Evolutionary conservation across 2,329 filamentous ascomycete species (phyloP), one percentile per base, ranked within the genome.

Genomic region (Passalora sequoiae): DNA sequence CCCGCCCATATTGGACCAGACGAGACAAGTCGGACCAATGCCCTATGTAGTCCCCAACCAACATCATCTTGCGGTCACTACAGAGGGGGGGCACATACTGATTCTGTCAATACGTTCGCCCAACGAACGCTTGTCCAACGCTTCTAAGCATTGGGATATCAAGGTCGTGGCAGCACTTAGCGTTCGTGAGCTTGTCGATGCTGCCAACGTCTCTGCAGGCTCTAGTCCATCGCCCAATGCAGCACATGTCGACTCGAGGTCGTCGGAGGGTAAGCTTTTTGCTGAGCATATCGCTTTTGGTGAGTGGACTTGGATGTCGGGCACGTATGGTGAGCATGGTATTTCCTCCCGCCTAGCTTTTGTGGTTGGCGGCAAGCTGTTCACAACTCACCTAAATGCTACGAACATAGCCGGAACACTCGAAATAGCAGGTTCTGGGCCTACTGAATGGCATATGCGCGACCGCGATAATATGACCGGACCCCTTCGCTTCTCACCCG

Each of bases 11-110:
- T n/a, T n/a, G n/a, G n/a, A n/a, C n/a, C n/a, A n/a, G n/a, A n/a
- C n/a, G n/a, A n/a, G n/a, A n/a, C n/a, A n/a, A n/a, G n/a, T n/a
- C n/a, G n/a, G n/a, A n/a, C n/a, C n/a, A n/a, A n/a, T n/a, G n/a
- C n/a, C n/a, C n/a, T n/a, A n/a, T n/a, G n/a, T n/a, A n/a, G n/a
- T n/a, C n/a, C n/a, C n/a, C n/a, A n/a, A n/a, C 6, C 39, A 33
- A 6, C 58, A 65, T 15, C 56, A 66, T 12, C 33, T 72, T 25
- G 66, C 62, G 6, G 55, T 69, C 3, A 56, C 66, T 3, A 70
- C 69, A 33, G 68, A 70, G 28, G 60, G 66, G 29, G 69, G 68
- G 22, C 58, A 70, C 13, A 53, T 72, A 7, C 48, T 63, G 4
- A 47, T 70, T 6, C 15, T 71, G 4, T 47, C 50, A n/a, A 38